Base-by-base conservation (phyloP, 805 yeast species). In the Wickerhamiella dianesei region DNA sequence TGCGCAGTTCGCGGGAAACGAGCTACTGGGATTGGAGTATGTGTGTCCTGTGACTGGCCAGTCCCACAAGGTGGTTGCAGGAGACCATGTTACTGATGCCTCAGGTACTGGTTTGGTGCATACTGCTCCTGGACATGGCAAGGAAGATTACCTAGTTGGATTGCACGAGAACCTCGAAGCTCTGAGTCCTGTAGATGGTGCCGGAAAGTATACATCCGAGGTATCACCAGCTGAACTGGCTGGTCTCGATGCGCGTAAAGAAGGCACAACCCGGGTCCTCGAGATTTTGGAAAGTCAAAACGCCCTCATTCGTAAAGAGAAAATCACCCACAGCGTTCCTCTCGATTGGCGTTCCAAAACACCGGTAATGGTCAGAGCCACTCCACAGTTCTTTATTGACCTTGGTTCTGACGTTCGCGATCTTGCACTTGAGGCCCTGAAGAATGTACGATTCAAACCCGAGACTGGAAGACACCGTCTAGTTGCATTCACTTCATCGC, bases 101-200 rank as follows among this genome's bases (percentile, higher is more conserved):
- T 77, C 92, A 0, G 99, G 99, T 62, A 85, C 98, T 0, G 99
- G 98, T 2, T 66, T 92, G 13, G 99, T 92, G 1, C 99, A 92
- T 60, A 82, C 86, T 18, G 97, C 98, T 0, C 97, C 98, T 1
- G 97, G 96, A 0, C 98, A 92, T 61, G 99, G 99, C 57, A 75
- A 79, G 56, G 98, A 92, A 54, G 99, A 92, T 67, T 88, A 84
- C 59, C 57, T 80, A 5, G 71, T 81, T 35, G 89, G 95, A 32
- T 62, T 73, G 48, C 63, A 68, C 19, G 64, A 80, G 51, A 70
- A 69, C 0, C 69, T 92, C 19, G 67, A 64, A 8, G 75, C 84
- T 0, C 74, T 68, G 50, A 85, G 96, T 0, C 86, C 92, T 0
- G 94, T 92, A 2, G 85, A 92, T 59, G 74, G 73, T 48, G 63